Base-by-base conservation (phyloP, 129 eudicot species). In the Escallonia rubra region DNA sequence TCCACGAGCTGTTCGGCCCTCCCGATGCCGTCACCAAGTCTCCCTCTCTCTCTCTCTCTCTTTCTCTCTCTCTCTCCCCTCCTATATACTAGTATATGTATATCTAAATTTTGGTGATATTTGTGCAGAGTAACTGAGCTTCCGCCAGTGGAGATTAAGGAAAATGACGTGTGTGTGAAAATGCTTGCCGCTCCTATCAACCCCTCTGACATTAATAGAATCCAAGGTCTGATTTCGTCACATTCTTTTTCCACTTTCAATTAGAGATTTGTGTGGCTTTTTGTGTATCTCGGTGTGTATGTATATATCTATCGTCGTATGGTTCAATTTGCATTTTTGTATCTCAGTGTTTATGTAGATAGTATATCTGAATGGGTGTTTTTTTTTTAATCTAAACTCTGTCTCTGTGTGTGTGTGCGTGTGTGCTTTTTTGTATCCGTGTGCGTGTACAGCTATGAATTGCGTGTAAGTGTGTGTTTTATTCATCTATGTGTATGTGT, bases 111-210 rank as follows among this genome's bases (percentile, higher is more conserved):
- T 54, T 54, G 8, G 12, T 43, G 49, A 6, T 0, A 23, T 62
- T 44, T 63, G 61, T 81, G 86, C 88, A 91, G 90, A 74, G 57
- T 93, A 8, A 61, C 74, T 42, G 80, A 86, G 56, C 65, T 89
- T 50, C 92, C 96, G 2, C 85, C 96, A 0, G 87, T 84, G 60
- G 88, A 85, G 57, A 69, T 93, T 1, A 87, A 79, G 68, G 82
- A 77, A 40, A 72, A 86, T 2, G 95, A 93, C 5, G 92, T 89
- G 9, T 93, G 98, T 61, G 98, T 89, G 54, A 82, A 65, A 70
- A 93, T 93, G 98, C 84, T 93, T 2, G 98, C 98, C 48, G 78
- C 96, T 74, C 96, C 98, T 5, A 93, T 93, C 46, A 93, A 93
- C 72, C 98, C 98, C 4, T 93, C 98, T 2, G 96, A 93, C 60